These are phyloP conservation scores for Fragilaria radians DNA, from an alignment of 108 stramenopile species.

Conservation along the genomic window DNA sequence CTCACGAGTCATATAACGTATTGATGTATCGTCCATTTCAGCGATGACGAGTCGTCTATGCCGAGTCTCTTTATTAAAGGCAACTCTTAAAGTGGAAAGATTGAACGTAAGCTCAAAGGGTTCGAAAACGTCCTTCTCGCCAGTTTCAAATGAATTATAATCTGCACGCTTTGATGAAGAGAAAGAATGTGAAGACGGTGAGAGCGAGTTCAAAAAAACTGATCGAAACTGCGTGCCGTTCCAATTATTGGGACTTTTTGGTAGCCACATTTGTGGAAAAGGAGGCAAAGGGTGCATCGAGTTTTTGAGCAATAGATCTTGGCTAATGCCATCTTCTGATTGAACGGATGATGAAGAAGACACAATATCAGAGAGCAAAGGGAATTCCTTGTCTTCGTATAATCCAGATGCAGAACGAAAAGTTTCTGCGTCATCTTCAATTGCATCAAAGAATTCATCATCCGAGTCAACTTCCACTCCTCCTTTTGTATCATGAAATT, in stretches of 20 bases:
- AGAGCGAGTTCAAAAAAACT: background rate
- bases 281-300: too few species aligned
- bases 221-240: background rate
- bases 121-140: background rate
- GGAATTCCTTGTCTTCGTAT: background rate
- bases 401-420: constrained; percentile 15
- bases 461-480: constrained; percentile 11
- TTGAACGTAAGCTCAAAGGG: constrained; percentile 33
- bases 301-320: background rate
- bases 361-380: constrained; percentile 20
- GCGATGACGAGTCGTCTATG: constrained; percentile 51
- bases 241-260: background rate
- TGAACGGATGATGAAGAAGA: constrained; percentile 8
- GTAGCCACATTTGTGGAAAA: background rate
- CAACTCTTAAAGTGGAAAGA: constrained; percentile 48
- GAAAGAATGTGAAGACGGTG: background rate
- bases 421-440: constrained; percentile 28
- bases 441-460: constrained; percentile 59
- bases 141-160: background rate
- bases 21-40: constrained; percentile 56
- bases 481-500: background rate
- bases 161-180: background rate
- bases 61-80: constrained; percentile 65
- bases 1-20: constrained; percentile 25
- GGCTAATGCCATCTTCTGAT: background rate